Evolutionary conservation across 2,329 filamentous ascomycete genomes (phyloP), one percentile per base, ranked within the genome.

Genomic region (Trichoderma sp.): DNA sequence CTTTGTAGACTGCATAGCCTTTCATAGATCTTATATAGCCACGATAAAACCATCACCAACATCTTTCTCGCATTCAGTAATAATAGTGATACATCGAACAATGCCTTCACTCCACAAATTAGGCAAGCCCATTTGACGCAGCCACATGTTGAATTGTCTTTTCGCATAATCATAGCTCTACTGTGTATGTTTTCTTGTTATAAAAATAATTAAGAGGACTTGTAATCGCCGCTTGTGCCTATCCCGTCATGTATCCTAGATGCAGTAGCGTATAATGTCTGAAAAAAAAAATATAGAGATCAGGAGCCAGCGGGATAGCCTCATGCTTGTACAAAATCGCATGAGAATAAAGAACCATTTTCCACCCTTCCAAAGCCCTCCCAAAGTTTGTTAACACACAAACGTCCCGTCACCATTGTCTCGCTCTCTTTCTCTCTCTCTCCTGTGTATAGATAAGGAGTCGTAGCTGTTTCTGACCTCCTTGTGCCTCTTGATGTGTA

Each of bases 221-320:
- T 21, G 37, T 18, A 21, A n/a, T 56, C 26, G 51, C 21, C 61
- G 52, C 52, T 34, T 55, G 51, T 66, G 37, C 64, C 30, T 54
- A 59, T 59, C 56, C 63, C 52, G 21, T 51, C 54, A 28, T 66
- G 43, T 66, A 66, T 66, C 64, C 64, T 66, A 59, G 64, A 59
- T 59, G 39, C 54, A 51, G 37, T 66, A 16, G 63, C 54, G 43
- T 46, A 52, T 39, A 30, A 46, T 49, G 64, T 66, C 64, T 58
- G 28, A 66, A 39, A 37, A 46, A 37, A 46, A 34, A 49, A 49
- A 49, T 51, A 66, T 59, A 37, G 7, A n/a, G 28, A 59, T 37
- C 28, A 37, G 21, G 46, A 16, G n/a, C 54, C 64, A 51, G 13
- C 2, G 14, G 21, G 56, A 59, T n/a, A n/a, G 14, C 32, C 24